Conservation (phyloP, 345 rosid species). For the Angophora floribunda region DNA sequence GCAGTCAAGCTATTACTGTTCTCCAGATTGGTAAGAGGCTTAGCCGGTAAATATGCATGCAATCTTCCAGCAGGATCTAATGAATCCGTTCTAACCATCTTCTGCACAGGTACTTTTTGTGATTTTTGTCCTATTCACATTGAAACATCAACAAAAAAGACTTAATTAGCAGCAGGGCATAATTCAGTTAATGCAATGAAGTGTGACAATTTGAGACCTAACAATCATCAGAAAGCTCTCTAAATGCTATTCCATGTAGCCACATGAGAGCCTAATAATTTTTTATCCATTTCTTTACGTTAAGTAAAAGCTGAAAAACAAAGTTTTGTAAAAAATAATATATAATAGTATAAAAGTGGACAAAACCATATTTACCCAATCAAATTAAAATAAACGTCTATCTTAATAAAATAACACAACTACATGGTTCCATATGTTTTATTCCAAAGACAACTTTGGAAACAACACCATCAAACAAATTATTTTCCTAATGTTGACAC, state of each 20-base stretch:
- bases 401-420: neutral
- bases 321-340: neutral
- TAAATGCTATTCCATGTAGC: neutral
- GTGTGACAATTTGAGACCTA: neutral
- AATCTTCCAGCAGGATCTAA: slow-evolving; percentile 89
- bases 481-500: neutral
- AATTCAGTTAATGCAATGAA: neutral
- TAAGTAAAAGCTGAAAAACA: neutral
- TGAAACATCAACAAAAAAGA: neutral
- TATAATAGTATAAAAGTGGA: neutral
- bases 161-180: neutral
- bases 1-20: slow-evolving; percentile 41
- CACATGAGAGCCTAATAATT: neutral
- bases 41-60: slow-evolving; percentile 64
- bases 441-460: neutral
- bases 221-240: neutral
- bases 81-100: slow-evolving; percentile 88
- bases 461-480: neutral
- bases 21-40: slow-evolving; percentile 29
- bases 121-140: slow-evolving; percentile 41
- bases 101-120: slow-evolving; percentile 68
- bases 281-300: neutral
- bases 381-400: neutral
- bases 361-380: neutral
- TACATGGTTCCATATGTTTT: neutral